phyloP scores from a whole-genome alignment of 768 basidiomycete species.

The Lentinula detonsa region DNA sequence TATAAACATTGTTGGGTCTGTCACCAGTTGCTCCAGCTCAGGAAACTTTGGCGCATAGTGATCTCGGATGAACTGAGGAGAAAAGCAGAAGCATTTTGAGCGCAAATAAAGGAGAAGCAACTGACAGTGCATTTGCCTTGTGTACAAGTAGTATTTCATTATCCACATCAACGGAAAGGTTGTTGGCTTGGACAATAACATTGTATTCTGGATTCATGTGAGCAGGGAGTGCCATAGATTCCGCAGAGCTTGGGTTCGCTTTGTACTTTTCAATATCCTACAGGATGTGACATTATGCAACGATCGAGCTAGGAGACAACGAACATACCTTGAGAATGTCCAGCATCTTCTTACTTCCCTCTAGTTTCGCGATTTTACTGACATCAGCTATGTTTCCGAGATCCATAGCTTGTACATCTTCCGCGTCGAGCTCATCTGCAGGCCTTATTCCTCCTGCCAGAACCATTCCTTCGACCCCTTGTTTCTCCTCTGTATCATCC shows the following conservation, averaged over 20 bases:
- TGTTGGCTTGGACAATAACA: slow-evolving; percentile 96
- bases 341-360: slow-evolving; percentile 80
- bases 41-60: slow-evolving; percentile 95
- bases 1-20: slow-evolving; percentile 89
- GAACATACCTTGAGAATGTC: slow-evolving; percentile 72
- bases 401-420: slow-evolving; percentile 95
- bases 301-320: neutral
- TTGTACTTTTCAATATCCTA: slow-evolving; percentile 91
- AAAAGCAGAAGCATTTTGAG: slow-evolving; percentile 12
- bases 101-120: neutral
- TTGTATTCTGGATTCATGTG: slow-evolving; percentile 94
- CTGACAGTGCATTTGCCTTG: slow-evolving; percentile 49
- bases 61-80: slow-evolving; percentile 85
- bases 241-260: slow-evolving; percentile 69
- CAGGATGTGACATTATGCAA: neutral
- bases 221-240: slow-evolving; percentile 72
- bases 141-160: slow-evolving; percentile 97
- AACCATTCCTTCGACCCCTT: slow-evolving; percentile 52
- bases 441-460: slow-evolving; percentile 86
- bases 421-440: slow-evolving; percentile 92
- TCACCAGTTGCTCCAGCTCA: slow-evolving; percentile 92
- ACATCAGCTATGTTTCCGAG: slow-evolving; percentile 82
- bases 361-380: slow-evolving; percentile 79
- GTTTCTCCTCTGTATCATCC: slow-evolving; percentile 36
- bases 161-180: slow-evolving; percentile 95